These are phyloP conservation scores for Aspergillus sclerotiicarbonarius DNA, from an alignment of 495 filamentous ascomycete species.

Conservation along the genomic window DNA sequence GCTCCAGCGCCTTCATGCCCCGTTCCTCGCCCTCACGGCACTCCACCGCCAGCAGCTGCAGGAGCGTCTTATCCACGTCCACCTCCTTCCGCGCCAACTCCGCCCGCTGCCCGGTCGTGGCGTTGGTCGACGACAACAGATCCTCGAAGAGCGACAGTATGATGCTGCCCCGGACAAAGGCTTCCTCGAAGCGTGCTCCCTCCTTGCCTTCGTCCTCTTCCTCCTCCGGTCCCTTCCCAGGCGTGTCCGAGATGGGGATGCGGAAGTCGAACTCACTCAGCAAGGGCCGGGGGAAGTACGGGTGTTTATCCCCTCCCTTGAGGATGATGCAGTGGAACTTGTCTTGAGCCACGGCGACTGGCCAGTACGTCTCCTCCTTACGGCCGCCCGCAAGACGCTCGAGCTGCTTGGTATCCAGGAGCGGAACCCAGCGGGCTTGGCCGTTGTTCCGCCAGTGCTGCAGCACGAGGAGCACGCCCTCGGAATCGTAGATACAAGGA, in stretches of 20 bases:
- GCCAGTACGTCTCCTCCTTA: constrained; percentile 91
- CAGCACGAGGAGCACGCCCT: constrained; percentile 79
- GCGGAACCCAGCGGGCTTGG: constrained; percentile 85
- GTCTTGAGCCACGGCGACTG: constrained; percentile 84
- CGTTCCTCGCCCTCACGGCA: constrained; percentile 88
- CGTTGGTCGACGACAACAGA: constrained; percentile 58
- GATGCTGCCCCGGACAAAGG: constrained; percentile 72
- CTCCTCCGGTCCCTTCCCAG: constrained; percentile 35
- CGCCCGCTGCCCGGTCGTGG: constrained; percentile 60
- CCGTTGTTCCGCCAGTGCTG: constrained; percentile 86
- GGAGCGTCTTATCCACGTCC: constrained; percentile 79
- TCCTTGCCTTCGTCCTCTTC: constrained; percentile 41
- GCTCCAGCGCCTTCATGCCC: constrained; percentile 90
- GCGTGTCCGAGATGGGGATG: constrained; percentile 66
- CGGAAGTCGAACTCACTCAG: constrained; percentile 93
- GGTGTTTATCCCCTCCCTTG: constrained; percentile 89
- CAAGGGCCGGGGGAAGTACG: constrained; percentile 90
- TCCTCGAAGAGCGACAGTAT: constrained; percentile 70
- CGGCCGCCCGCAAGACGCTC: constrained; percentile 76
- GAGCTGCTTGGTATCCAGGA: constrained; percentile 83
- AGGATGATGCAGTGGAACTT: constrained; percentile 99
- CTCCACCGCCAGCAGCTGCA: constrained; percentile 87
- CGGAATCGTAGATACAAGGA: constrained; percentile 90
- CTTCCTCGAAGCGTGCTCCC: constrained; percentile 62
- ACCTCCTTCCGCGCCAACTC: constrained; percentile 68